Percentiles rank a stretch among this genome's conserved stretches.
These are phyloP conservation scores for Hirschfeldia incana DNA, from an alignment of 345 rosid species.

Conservation along the genomic window DNA sequence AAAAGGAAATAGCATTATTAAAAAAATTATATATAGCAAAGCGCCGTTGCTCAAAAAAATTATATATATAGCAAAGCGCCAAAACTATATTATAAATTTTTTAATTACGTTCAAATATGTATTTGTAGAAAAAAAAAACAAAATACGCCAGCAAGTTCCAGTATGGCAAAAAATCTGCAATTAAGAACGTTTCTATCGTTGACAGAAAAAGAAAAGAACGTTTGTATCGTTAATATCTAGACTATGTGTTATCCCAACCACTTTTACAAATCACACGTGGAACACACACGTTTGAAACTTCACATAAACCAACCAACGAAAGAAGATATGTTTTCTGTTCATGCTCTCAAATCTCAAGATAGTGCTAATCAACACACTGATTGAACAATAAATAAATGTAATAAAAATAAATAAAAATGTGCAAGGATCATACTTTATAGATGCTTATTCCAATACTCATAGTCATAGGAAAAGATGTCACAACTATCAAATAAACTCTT, in stretches of 20 bases:
- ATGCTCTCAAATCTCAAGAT: neutral
- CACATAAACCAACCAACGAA: conserved; percentile 3
- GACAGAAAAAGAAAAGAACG: neutral
- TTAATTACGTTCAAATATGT: neutral
- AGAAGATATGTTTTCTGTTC: neutral
- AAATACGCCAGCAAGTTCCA: conserved; percentile 4
- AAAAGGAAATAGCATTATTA: neutral
- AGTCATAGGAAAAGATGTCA: conserved; percentile 4
- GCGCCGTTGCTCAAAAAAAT: too few relatives aligned
- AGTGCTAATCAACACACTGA: neutral
- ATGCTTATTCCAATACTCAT: conserved; percentile 12
- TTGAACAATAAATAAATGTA: neutral
- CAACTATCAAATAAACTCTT: neutral
- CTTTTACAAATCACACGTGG: neutral
- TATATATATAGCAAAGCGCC: neutral
- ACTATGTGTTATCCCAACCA: neutral
- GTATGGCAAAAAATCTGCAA: neutral
- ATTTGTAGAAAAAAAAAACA: neutral
- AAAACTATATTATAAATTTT: neutral
- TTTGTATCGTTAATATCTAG: neutral
- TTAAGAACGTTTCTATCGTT: neutral
- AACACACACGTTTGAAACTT: neutral
- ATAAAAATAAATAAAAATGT: neutral
- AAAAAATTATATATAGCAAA: neutral
- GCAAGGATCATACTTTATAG: neutral